Percentiles rank a stretch among this genome's conserved stretches.
These are phyloP conservation scores for Heterobasidion parviporum DNA, from an alignment of 1,284 basidiomycete genomes.

Conservation along the genomic window DNA sequence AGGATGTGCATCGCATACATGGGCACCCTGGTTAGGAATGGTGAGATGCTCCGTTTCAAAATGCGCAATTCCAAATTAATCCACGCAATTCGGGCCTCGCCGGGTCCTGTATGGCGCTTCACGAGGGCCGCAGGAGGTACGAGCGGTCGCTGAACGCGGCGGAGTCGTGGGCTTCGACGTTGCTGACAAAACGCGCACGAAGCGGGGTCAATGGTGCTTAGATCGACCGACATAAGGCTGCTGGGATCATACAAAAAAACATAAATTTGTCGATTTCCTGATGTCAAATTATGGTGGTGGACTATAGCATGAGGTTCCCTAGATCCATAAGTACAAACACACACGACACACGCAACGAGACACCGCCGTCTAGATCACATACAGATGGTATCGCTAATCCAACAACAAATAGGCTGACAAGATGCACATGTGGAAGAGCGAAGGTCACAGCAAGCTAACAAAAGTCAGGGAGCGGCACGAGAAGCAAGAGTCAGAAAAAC, in stretches of 20 bases:
- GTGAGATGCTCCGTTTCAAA: conserved; percentile 24
- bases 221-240: too few relatives aligned
- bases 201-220: too few relatives aligned
- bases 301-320: too few relatives aligned
- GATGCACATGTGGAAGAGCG: neutral
- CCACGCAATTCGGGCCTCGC: conserved; percentile 40
- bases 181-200: too few relatives aligned
- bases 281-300: too few relatives aligned
- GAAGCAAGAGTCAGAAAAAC: neutral
- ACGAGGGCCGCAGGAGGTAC: conserved; percentile 76
- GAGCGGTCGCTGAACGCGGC: conserved; percentile 48
- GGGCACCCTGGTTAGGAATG: conserved; percentile 94
- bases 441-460: neutral
- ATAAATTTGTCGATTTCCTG: too few relatives aligned
- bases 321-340: neutral
- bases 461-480: neutral
- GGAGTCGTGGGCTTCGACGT: conserved; percentile 21
- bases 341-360: neutral
- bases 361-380: neutral
- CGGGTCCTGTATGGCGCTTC: conserved; percentile 59
- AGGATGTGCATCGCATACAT: conserved; percentile 90
- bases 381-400: neutral
- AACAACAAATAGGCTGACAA: neutral
- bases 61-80: neutral
- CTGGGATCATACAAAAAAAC: too few relatives aligned